Evolutionary conservation across 2,329 filamentous ascomycete genomes (phyloP).

Genomic region (Cercospora brassicicola): DNA sequence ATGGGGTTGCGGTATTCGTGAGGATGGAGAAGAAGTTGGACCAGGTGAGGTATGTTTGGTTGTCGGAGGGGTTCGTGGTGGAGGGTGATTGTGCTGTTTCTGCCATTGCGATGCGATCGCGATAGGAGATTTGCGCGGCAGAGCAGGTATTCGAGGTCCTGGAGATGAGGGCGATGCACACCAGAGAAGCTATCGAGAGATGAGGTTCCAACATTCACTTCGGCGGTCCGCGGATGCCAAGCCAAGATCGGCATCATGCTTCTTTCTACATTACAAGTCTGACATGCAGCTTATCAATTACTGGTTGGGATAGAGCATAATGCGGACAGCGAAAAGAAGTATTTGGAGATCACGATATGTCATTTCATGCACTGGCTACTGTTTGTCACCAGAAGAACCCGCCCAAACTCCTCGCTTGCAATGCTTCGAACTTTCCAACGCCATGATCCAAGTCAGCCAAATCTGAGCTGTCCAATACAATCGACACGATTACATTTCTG

Average conservation of each 20-base stretch:
- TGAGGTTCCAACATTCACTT: neutral
- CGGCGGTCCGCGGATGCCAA: neutral
- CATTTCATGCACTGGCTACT: constrained; percentile 4
- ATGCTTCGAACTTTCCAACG: neutral
- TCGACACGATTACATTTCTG: neutral
- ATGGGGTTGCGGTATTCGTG: constrained; percentile 67
- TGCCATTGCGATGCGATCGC: constrained; percentile 14
- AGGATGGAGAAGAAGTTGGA: constrained; percentile 84
- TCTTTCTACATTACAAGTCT: neutral
- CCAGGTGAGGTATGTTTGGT: constrained; percentile 59
- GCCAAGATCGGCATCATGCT: neutral
- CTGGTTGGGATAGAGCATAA: neutral
- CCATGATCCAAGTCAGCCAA: constrained; percentile 7
- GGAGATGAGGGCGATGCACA: neutral
- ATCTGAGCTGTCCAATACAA: neutral
- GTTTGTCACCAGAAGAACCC: neutral
- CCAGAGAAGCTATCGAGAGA: neutral
- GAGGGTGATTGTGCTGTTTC: constrained; percentile 13
- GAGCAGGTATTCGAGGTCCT: neutral
- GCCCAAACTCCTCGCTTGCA: constrained; percentile 2
- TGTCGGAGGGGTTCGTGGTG: constrained; percentile 19
- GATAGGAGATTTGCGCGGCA: neutral
- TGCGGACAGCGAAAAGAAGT: neutral
- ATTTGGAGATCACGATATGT: neutral
- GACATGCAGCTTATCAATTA: neutral